These are phyloP conservation scores for Verbascum thapsus DNA, from an alignment of 257 asterid species.

Conservation along the genomic window DNA sequence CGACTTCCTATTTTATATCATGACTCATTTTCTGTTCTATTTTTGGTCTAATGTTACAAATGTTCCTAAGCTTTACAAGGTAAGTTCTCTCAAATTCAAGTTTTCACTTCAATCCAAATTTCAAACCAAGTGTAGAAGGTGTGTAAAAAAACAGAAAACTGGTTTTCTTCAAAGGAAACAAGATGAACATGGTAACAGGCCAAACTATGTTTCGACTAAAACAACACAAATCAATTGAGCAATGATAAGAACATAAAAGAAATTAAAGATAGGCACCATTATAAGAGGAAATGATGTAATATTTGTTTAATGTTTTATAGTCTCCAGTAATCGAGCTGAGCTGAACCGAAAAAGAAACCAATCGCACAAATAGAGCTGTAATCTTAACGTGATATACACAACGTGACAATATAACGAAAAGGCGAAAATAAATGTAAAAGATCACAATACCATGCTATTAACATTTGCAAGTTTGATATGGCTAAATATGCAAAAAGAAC, in stretches of 20 bases:
- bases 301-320: conserved; percentile 2
- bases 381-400: no score
- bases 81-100: no score
- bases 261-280: background rate
- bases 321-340: background rate
- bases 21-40: no score
- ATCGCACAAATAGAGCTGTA: conserved; percentile 3
- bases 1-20: no score
- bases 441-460: conserved; percentile 20
- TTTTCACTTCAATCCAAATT: no score
- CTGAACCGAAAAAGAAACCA: background rate
- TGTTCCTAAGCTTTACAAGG: no score
- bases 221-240: background rate
- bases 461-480: conserved; percentile 22
- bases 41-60: no score
- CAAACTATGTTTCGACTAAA: background rate
- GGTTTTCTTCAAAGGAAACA: background rate
- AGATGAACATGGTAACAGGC: no score
- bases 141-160: no score
- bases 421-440: background rate
- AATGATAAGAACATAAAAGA: conserved; percentile 4
- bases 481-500: conserved; percentile 6
- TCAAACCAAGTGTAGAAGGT: no score
- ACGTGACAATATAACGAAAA: background rate
- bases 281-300: background rate